Conservation (phyloP, 441 rosid genomes). For the Pelargonium fulgidum region DNA sequence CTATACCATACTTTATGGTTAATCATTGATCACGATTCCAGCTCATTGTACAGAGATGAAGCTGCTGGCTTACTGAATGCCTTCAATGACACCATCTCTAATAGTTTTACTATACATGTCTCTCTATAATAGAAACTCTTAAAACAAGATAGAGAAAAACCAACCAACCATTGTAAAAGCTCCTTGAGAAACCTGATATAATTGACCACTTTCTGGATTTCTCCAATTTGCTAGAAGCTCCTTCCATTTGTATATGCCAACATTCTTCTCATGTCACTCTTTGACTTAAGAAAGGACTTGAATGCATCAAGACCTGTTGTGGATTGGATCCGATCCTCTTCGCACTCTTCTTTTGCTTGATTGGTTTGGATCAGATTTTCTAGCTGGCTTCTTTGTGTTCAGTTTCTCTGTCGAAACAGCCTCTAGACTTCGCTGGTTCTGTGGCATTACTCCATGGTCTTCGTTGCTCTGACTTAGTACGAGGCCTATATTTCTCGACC, state of each 20-base stretch:
- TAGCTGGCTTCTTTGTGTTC: slow-evolving; percentile 31
- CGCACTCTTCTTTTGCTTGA: slow-evolving; percentile 76
- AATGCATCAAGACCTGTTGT: slow-evolving; percentile 54
- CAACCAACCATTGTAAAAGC: slow-evolving; percentile 29
- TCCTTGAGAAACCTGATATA: slow-evolving; percentile 26
- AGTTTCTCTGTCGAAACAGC: slow-evolving; percentile 30
- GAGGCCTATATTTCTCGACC: slow-evolving; percentile 32
- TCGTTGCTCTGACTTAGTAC: slow-evolving; percentile 29
- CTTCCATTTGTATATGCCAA: slow-evolving; percentile 26
- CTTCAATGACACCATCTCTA: slow-evolving; percentile 24
- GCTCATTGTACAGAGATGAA: slow-evolving; percentile 29
- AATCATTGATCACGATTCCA: slow-evolving; percentile 22
- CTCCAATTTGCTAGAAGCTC: slow-evolving; percentile 34
- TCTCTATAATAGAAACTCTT: slow-evolving; percentile 27
- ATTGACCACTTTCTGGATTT: slow-evolving; percentile 22
- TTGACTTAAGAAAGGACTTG: slow-evolving; percentile 26
- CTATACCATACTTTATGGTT: slow-evolving; percentile 18
- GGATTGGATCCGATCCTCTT: slow-evolving; percentile 92
- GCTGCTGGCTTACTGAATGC: slow-evolving; percentile 21
- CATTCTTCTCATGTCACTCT: slow-evolving; percentile 27
- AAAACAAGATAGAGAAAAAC: slow-evolving; percentile 24
- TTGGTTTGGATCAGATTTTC: slow-evolving; percentile 38
- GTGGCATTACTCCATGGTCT: slow-evolving; percentile 22
- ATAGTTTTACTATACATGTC: slow-evolving; percentile 40
- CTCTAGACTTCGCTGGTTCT: slow-evolving; percentile 34